Evolutionary conservation across 441 rosid species (phyloP).

Genomic region (Iberis amara): DNA sequence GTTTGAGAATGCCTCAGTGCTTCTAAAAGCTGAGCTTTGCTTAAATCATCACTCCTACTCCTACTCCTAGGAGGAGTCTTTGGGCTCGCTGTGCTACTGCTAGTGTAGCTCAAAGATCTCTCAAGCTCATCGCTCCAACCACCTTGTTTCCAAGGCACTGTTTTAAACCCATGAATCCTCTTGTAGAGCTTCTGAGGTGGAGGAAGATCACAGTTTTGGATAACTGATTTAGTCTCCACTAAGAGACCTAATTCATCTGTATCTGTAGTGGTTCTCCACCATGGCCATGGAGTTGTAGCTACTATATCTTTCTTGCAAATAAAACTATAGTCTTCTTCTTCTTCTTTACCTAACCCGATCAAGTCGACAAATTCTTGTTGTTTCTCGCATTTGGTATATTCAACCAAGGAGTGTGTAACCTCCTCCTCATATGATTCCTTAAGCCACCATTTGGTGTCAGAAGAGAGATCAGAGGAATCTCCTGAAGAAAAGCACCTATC

Average conservation of each 20-base stretch:
- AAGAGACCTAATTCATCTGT: constrained; percentile 71
- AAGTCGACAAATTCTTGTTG: constrained; percentile 38
- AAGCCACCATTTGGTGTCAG: constrained; percentile 92
- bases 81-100: constrained; percentile 24
- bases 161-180: constrained; percentile 21
- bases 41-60: constrained; percentile 41
- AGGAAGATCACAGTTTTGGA: constrained; percentile 91
- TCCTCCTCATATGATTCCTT: constrained; percentile 40
- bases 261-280: constrained; percentile 79
- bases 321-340: constrained; percentile 26
- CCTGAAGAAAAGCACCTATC: constrained; percentile 35
- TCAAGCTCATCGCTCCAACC: constrained; percentile 33
- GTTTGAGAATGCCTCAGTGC: constrained; percentile 95
- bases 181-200: constrained; percentile 64
- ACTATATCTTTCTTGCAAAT: constrained; percentile 27
- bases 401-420: constrained; percentile 18
- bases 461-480: constrained; percentile 44
- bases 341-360: constrained; percentile 26
- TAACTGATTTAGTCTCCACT: constrained; percentile 64
- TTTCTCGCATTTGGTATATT: constrained; percentile 32
- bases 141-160: constrained; percentile 31
- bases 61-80: constrained; percentile 27
- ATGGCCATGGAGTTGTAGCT: constrained; percentile 79
- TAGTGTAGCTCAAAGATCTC: constrained; percentile 37
- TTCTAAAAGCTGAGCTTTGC: constrained; percentile 77